phyloP scores from a whole-genome alignment of 768 basidiomycete species.

The Boletus speciosus region DNA sequence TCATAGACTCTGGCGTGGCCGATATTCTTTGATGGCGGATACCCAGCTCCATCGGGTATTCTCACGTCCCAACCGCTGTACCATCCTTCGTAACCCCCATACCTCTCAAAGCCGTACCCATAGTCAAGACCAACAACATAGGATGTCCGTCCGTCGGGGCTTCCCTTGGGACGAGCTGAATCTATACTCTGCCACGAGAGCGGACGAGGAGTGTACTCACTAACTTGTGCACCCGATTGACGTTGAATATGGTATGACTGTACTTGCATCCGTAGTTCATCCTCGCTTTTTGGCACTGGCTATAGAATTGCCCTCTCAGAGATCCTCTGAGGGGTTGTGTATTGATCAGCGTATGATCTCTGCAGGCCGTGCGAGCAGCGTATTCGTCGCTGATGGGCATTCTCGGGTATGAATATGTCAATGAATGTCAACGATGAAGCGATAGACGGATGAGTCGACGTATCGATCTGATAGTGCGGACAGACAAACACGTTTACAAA shows the following conservation, averaged over 20 bases:
- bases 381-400: constrained; percentile 21
- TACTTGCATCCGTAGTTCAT: constrained; percentile 8
- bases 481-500: too few species aligned
- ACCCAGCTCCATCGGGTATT: neutral
- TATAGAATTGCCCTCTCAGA: neutral
- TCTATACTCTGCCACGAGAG: neutral
- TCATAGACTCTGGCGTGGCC: neutral
- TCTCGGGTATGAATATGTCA: neutral
- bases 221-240: constrained; percentile 9
- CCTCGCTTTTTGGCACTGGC: constrained; percentile 7
- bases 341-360: constrained; percentile 10
- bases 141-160: neutral
- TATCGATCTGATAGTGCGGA: neutral
- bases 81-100: constrained; percentile 10
- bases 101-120: constrained; percentile 14
- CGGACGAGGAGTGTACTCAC: neutral
- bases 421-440: neutral
- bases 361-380: constrained; percentile 17
- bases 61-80: constrained; percentile 8
- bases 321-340: constrained; percentile 11
- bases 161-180: neutral
- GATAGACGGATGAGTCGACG: neutral
- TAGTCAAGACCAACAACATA: constrained; percentile 9
- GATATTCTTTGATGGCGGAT: neutral
- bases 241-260: constrained; percentile 21